phyloP scores from a whole-genome alignment of 371 early-diverging fungal species.

The Mucor ambiguus region DNA sequence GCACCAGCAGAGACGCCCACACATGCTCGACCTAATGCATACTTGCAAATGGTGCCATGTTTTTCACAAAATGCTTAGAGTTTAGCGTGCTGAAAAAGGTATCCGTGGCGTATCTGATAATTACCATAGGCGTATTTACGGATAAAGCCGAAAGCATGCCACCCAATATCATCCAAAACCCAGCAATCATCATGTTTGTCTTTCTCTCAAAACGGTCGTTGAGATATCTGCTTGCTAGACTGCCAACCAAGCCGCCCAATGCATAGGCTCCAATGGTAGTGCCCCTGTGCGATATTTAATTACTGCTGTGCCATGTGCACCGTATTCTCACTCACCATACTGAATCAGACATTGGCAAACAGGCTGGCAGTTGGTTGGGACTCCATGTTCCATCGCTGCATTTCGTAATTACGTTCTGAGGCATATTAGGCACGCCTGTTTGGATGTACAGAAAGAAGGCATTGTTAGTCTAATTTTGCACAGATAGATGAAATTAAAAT shows the following conservation, averaged over 20 bases:
- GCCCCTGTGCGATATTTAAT: slow-evolving; percentile 24
- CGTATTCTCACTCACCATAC: slow-evolving; percentile 25
- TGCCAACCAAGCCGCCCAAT: slow-evolving; percentile 44
- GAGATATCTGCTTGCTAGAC: slow-evolving; percentile 32
- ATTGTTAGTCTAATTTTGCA: background rate
- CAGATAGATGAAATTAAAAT: background rate
- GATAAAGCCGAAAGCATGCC: slow-evolving; percentile 39
- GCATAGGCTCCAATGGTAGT: slow-evolving; percentile 44
- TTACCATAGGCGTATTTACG: slow-evolving; percentile 20
- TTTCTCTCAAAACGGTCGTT: slow-evolving; percentile 40
- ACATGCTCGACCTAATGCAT: slow-evolving; percentile 74
- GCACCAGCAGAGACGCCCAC: slow-evolving; percentile 88
- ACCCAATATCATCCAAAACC: slow-evolving; percentile 39
- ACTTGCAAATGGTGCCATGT: slow-evolving; percentile 32
- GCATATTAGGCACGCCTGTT: slow-evolving; percentile 52
- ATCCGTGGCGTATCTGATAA: background rate
- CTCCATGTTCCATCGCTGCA: slow-evolving; percentile 12
- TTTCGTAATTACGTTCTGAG: slow-evolving; percentile 30
- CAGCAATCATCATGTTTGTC: slow-evolving; percentile 37
- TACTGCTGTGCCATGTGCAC: background rate
- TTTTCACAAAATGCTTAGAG: background rate
- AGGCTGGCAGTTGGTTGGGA: slow-evolving; percentile 28
- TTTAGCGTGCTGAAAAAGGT: background rate
- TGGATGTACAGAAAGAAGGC: background rate
- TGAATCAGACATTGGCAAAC: slow-evolving; percentile 42